A percentile compares a stretch with the other conserved stretches of the same genome.
These are phyloP conservation scores for Cryphonectria nitschkei DNA, from an alignment of 2,329 filamentous ascomycete species.

Conservation along the genomic window DNA sequence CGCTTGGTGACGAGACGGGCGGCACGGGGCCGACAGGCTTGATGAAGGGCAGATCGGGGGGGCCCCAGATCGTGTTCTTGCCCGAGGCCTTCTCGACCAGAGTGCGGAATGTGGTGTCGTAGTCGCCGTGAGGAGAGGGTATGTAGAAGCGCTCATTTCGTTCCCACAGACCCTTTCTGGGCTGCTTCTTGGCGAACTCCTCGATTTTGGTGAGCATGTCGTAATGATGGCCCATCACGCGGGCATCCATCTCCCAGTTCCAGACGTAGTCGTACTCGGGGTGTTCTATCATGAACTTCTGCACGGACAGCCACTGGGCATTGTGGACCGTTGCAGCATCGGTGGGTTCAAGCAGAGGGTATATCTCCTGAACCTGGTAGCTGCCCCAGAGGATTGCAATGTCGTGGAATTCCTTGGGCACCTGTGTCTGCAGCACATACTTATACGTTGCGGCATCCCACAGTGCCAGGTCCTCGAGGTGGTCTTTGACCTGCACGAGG, in stretches of 20 bases:
- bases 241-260: conserved; percentile 87
- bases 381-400: conserved; percentile 79
- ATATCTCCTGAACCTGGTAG: conserved; percentile 73
- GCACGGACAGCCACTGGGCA: conserved; percentile 72
- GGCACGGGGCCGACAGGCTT: conserved; percentile 66
- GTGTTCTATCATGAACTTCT: conserved; percentile 75
- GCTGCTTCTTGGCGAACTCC: conserved; percentile 67
- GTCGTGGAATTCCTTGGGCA: conserved; percentile 55
- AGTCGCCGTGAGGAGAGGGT: conserved; percentile 68
- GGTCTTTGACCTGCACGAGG: conserved; percentile 76
- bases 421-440: conserved; percentile 53
- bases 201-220: conserved; percentile 71
- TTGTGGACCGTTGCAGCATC: conserved; percentile 58
- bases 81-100: conserved; percentile 60
- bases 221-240: conserved; percentile 81
- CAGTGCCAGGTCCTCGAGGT: conserved; percentile 52
- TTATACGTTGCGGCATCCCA: conserved; percentile 64
- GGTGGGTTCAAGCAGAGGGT: conserved; percentile 67
- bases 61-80: conserved; percentile 68
- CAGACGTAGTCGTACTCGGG: conserved; percentile 81
- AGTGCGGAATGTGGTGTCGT: conserved; percentile 67
- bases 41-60: conserved; percentile 61
- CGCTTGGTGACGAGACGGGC: conserved; percentile 57
- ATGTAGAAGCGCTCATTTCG: conserved; percentile 75
- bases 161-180: conserved; percentile 75